Base-by-base conservation (phyloP, 768 basidiomycete species). In the Termitomyces sp. region DNA sequence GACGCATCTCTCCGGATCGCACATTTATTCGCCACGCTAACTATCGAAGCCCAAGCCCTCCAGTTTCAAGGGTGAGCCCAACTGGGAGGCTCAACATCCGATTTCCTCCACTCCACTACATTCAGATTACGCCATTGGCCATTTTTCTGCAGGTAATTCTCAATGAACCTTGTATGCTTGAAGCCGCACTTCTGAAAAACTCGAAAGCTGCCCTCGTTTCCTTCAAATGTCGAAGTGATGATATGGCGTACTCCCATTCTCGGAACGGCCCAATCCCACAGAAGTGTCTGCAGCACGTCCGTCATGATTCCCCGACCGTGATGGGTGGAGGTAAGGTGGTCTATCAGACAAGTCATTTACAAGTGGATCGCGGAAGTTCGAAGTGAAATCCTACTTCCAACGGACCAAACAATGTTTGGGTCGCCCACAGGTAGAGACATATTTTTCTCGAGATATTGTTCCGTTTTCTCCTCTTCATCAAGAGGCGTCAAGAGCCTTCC, bases 171-270 rank as follows among this genome's bases (percentile, higher is more conserved):
- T 55, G 63, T 66, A 60, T 73, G 65, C 37, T 65, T 68, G 58
- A 88, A 88, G 5, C 84, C 83, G 57, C 79, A 81, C 76, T 87
- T 88, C 65, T 82, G 75, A 62, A 90, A 87, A n/a, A 88, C 86
- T 49, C 81, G 74, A 4, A 76, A 69, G 60, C 88, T 90, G 0
- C 74, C 87, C 5, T 67, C 64, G 67, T 91, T 90, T 4, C 75
- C 85, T 2, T 65, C 64, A 47, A 79, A 80, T 3, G 78, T 74
- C 7, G 71, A 69, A 2, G 71, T 78, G 18, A 73, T 66, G 58
- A 88, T 74, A 49, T 66, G 66, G 7, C 75, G 74, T 10, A 78
- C 74, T 0, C 77, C 75, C 87, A 90, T 87, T 48, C 84, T 71
- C 1, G 85, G 86, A 41, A 87, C 73, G 26, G 73, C 81, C 87